Evolutionary conservation across 805 yeast genomes (phyloP).

Genomic region (Torulaspora delbrueckii): DNA sequence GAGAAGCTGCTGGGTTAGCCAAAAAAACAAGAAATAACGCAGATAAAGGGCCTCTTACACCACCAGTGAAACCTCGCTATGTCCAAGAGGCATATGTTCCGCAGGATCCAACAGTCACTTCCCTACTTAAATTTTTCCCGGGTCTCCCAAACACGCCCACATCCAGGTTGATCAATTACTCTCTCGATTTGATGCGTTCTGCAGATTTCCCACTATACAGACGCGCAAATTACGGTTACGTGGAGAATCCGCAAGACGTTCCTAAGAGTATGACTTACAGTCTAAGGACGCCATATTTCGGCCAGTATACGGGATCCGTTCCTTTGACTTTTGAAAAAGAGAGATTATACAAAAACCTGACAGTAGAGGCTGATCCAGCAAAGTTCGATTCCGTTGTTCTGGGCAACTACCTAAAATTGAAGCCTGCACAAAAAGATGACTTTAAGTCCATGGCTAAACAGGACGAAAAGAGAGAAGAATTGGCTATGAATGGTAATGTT

Average conservation of each 20-base stretch:
- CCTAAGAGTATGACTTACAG: conserved; percentile 15
- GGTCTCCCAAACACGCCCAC: conserved; percentile 16
- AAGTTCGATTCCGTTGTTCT: conserved; percentile 16
- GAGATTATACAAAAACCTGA: conserved; percentile 23
- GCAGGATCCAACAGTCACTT: conserved; percentile 24
- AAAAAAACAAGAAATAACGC: conserved; percentile 3
- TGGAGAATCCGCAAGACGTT: conserved; percentile 2
- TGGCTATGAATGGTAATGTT: conserved; percentile 20
- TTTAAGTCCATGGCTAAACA: conserved; percentile 19
- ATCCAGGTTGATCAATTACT: conserved; percentile 21
- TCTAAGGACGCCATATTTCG: conserved; percentile 60
- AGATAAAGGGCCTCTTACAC: background rate
- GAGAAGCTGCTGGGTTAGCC: conserved; percentile 16
- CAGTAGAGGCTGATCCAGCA: conserved; percentile 11
- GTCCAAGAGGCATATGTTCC: conserved; percentile 17
- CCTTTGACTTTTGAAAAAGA: conserved; percentile 26
- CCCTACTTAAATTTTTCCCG: conserved; percentile 26
- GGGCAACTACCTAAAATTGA: conserved; percentile 23
- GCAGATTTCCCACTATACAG: conserved; percentile 27
- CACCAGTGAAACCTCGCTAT: conserved; percentile 4
- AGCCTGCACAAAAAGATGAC: conserved; percentile 8
- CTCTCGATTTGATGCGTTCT: conserved; percentile 20
- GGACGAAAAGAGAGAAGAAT: conserved; percentile 15
- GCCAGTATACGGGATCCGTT: conserved; percentile 62
- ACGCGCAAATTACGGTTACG: conserved; percentile 21